Evolutionary conservation across 768 basidiomycete genomes (phyloP).

Genomic region (Lactarius sanguifluus): DNA sequence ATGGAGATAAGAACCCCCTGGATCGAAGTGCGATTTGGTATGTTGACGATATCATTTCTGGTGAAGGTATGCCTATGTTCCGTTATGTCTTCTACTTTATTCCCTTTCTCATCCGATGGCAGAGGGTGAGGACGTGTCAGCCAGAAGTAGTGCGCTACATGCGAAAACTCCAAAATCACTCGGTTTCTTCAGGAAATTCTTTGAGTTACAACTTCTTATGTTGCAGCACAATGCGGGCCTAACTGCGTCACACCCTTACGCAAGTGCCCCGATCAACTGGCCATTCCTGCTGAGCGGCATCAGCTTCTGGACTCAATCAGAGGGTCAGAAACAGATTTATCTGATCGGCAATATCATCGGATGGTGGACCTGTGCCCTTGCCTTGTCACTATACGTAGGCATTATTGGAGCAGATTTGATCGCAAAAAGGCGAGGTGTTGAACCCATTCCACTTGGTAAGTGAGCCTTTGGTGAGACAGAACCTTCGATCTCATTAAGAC

Average conservation of each 20-base stretch:
- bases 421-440: slow-evolving; percentile 78
- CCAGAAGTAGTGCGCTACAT: slow-evolving; percentile 51
- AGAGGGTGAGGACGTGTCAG: slow-evolving; percentile 57
- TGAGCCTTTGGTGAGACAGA: slow-evolving; percentile 24
- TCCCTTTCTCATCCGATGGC: slow-evolving; percentile 20
- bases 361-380: slow-evolving; percentile 92
- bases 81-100: slow-evolving; percentile 11
- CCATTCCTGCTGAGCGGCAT: slow-evolving; percentile 95
- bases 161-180: slow-evolving; percentile 73
- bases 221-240: slow-evolving; percentile 98
- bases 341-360: slow-evolving; percentile 91
- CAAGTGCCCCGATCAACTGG: slow-evolving; percentile 96
- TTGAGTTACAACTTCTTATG: slow-evolving; percentile 92
- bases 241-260: slow-evolving; percentile 97
- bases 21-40: slow-evolving; percentile 89
- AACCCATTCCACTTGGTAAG: slow-evolving; percentile 88
- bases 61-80: slow-evolving; percentile 56
- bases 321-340: slow-evolving; percentile 89
- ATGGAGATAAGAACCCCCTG: slow-evolving; percentile 88
- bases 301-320: slow-evolving; percentile 95
- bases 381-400: slow-evolving; percentile 85
- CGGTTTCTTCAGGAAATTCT: slow-evolving; percentile 94
- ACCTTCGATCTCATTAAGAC: slow-evolving; percentile 15
- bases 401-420: slow-evolving; percentile 88
- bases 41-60: slow-evolving; percentile 76